Conservation (phyloP, 1,139 yeast species). For the Yamadazyma dendronema region DNA sequence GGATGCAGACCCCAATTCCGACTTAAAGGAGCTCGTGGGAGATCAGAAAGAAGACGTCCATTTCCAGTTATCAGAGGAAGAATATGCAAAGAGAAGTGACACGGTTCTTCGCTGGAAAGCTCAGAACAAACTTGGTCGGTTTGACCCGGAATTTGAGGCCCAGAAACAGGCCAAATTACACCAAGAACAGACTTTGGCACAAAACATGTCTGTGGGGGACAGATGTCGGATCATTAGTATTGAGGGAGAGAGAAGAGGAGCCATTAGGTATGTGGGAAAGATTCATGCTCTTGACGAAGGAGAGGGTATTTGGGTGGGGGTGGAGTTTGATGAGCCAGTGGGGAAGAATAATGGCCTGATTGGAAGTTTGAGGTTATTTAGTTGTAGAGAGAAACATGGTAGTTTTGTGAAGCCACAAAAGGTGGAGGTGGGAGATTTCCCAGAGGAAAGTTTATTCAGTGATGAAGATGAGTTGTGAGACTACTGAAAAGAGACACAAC, state of each 20-base stretch:
- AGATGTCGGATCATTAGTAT: constrained; percentile 44
- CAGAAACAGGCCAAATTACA: constrained; percentile 19
- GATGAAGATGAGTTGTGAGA: constrained; percentile 32
- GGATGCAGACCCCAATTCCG: constrained; percentile 54
- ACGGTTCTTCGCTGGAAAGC: constrained; percentile 79
- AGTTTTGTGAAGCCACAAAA: constrained; percentile 50
- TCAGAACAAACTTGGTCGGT: constrained; percentile 65
- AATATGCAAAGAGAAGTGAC: constrained; percentile 58
- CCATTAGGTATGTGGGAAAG: constrained; percentile 63
- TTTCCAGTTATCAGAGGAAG: constrained; percentile 62
- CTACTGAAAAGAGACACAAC: too few species aligned
- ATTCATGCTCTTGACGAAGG: constrained; percentile 56
- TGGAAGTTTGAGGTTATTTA: constrained; percentile 32
- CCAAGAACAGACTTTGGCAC: constrained; percentile 19
- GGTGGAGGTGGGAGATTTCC: constrained; percentile 54
- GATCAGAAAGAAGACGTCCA: constrained; percentile 30
- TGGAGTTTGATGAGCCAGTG: constrained; percentile 50
- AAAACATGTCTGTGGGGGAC: constrained; percentile 28
- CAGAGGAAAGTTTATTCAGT: constrained; percentile 43
- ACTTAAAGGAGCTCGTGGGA: constrained; percentile 35
- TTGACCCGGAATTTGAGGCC: constrained; percentile 51
- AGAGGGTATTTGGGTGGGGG: constrained; percentile 46
- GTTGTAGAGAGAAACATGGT: constrained; percentile 42
- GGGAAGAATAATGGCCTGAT: constrained; percentile 46
- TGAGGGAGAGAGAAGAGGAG: constrained; percentile 64